Percentiles rank a stretch among this genome's conserved stretches.
These are phyloP conservation scores for Tylopilus sp. DNA, from an alignment of 1,284 basidiomycete genomes.

Conservation along the genomic window DNA sequence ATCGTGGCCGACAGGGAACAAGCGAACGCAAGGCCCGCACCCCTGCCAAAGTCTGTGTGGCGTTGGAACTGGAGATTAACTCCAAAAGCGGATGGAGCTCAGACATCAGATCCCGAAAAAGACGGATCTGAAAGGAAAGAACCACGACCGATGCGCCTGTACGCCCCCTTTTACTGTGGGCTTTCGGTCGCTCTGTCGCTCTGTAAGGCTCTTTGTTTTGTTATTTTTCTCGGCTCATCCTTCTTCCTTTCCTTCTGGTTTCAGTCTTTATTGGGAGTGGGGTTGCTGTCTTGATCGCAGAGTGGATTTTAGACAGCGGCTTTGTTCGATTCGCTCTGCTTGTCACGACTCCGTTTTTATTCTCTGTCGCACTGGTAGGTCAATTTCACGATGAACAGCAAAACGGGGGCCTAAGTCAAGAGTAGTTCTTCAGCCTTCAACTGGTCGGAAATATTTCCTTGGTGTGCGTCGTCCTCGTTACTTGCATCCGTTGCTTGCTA, in stretches of 20 bases:
- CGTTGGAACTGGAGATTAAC: conserved; percentile 31
- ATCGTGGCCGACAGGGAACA: conserved; percentile 35
- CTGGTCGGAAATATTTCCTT: conserved; percentile 59
- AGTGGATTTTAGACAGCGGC: conserved; percentile 65
- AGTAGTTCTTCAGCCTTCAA: conserved; percentile 60
- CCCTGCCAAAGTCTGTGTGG: conserved; percentile 22
- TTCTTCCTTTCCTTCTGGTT: conserved; percentile 11
- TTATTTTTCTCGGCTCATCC: conserved; percentile 13
- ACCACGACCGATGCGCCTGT: conserved; percentile 61
- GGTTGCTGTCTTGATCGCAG: conserved; percentile 52
- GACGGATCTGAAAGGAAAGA: conserved; percentile 35
- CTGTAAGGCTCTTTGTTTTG: conserved; percentile 48
- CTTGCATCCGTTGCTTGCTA: not conserved
- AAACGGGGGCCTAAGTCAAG: conserved; percentile 5
- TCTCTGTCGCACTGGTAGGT: conserved; percentile 69
- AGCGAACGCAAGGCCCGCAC: conserved; percentile 1
- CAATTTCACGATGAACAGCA: not conserved
- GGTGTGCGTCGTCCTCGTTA: conserved; percentile 13
- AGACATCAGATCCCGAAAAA: conserved; percentile 43
- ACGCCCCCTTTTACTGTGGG: conserved; percentile 76
- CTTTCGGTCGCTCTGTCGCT: conserved; percentile 57
- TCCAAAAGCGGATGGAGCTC: conserved; percentile 27
- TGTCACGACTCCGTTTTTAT: conserved; percentile 64
- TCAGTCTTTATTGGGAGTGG: conserved; percentile 63
- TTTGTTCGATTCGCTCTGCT: conserved; percentile 64